phyloP scores from a whole-genome alignment of 2,329 filamentous ascomycete genomes.

The Fusarium secorum region DNA sequence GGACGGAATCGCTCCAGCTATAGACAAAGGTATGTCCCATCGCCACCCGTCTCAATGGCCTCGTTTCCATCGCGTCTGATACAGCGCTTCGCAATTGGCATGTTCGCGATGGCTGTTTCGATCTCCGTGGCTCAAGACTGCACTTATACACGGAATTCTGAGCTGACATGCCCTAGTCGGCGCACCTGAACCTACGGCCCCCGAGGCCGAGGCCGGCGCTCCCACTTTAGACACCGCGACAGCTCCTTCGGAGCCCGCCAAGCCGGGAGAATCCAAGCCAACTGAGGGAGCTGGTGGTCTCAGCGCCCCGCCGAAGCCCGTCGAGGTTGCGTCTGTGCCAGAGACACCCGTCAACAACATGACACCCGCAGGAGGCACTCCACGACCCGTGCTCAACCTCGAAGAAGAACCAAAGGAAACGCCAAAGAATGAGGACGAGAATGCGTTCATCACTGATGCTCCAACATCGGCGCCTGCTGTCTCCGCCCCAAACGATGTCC shows the following conservation, averaged over 20 bases:
- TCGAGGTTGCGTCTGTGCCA: slow-evolving; percentile 48
- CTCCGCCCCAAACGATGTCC: slow-evolving; percentile 32
- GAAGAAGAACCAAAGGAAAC: slow-evolving; percentile 43
- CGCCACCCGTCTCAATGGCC: slow-evolving; percentile 20
- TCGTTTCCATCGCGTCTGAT: not conserved
- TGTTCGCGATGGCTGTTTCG: not conserved
- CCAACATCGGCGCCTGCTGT: slow-evolving; percentile 34
- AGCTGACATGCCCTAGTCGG: slow-evolving; percentile 40
- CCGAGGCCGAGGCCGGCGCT: slow-evolving; percentile 42
- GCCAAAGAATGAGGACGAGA: slow-evolving; percentile 37
- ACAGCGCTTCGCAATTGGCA: slow-evolving; percentile 27
- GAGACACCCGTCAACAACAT: slow-evolving; percentile 48
- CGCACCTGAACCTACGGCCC: slow-evolving; percentile 41
- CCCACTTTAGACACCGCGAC: slow-evolving; percentile 40
- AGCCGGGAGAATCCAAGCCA: slow-evolving; percentile 34
- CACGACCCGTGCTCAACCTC: slow-evolving; percentile 47
- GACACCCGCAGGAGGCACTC: slow-evolving; percentile 48
- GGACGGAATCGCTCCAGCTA: slow-evolving; percentile 46
- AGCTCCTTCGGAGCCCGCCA: slow-evolving; percentile 31
- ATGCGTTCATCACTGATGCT: slow-evolving; percentile 37
- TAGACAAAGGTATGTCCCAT: slow-evolving; percentile 48
- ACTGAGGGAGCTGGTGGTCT: slow-evolving; percentile 28
- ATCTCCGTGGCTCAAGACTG: not conserved
- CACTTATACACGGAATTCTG: slow-evolving; percentile 5
- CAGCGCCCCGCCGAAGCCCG: slow-evolving; percentile 43